phyloP scores from a whole-genome alignment of 345 rosid species.

The Heritiera littoralis region DNA sequence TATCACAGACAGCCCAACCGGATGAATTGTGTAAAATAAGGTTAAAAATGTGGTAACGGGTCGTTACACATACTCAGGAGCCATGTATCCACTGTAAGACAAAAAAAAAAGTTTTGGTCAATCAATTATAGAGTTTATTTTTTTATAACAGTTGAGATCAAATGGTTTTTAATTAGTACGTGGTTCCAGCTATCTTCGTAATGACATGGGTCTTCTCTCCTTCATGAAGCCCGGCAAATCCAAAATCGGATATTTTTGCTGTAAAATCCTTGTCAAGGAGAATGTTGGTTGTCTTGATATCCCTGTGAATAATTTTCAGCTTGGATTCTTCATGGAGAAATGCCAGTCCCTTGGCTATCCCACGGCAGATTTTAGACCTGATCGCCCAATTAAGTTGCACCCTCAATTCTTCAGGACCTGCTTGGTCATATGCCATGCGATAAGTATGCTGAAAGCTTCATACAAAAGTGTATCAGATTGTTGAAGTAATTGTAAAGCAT shows the following conservation, averaged over 20 bases:
- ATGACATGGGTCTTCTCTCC: conserved; percentile 48
- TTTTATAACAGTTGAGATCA: background rate
- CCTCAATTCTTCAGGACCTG: conserved; percentile 32
- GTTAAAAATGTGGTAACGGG: too few relatives aligned
- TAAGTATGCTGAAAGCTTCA: background rate
- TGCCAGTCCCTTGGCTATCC: conserved; percentile 60
- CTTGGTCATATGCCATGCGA: background rate
- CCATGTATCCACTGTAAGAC: conserved; percentile 84
- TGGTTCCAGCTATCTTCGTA: conserved; percentile 57
- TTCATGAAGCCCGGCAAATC: conserved; percentile 56
- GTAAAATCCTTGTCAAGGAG: conserved; percentile 49
- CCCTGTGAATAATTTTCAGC: conserved; percentile 53
- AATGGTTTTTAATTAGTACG: conserved; percentile 26
- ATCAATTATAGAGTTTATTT: too few relatives aligned
- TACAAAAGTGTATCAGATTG: background rate
- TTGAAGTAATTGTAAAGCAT: background rate
- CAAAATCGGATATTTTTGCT: conserved; percentile 57
- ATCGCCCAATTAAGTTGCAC: conserved; percentile 45
- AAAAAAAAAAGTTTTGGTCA: background rate
- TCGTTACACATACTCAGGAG: conserved; percentile 94
- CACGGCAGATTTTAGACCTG: conserved; percentile 49
- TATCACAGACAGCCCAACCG: too few relatives aligned
- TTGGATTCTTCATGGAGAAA: conserved; percentile 63
- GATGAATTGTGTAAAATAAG: too few relatives aligned
- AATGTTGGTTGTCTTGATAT: conserved; percentile 54